A percentile compares a stretch with the other conserved stretches of the same genome.
Evolutionary conservation across 2,329 filamentous ascomycete genomes (phyloP).

Genomic region (Zopfia rhizophila): DNA sequence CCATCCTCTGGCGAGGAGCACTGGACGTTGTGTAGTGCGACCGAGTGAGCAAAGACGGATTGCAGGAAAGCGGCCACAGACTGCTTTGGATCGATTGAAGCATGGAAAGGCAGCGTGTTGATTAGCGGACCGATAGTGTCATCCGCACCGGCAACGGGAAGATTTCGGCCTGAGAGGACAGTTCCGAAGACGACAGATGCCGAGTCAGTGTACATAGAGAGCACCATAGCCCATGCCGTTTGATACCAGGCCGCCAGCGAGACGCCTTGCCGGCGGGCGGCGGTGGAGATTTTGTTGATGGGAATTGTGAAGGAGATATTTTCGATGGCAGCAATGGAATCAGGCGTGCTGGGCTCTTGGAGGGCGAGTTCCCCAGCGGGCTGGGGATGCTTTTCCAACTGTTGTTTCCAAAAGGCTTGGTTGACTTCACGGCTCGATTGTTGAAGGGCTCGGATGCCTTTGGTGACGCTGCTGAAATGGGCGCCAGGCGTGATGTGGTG

Average conservation of each 20-base stretch:
- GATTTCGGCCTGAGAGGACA: slow-evolving; percentile 48
- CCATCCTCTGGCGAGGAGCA: slow-evolving; percentile 23
- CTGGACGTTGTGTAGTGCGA: slow-evolving; percentile 18
- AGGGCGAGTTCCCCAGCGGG: slow-evolving; percentile 13
- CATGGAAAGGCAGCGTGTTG: slow-evolving; percentile 34
- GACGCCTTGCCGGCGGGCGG: slow-evolving; percentile 4
- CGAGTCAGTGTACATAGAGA: slow-evolving; percentile 43
- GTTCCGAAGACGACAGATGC: slow-evolving; percentile 48
- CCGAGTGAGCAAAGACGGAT: slow-evolving; percentile 12
- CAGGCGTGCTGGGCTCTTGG: neutral
- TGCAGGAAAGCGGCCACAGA: slow-evolving; percentile 13
- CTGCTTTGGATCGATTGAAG: slow-evolving; percentile 8
- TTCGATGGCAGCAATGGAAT: neutral
- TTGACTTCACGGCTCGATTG: slow-evolving; percentile 4
- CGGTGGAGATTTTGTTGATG: neutral
- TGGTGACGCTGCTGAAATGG: slow-evolving; percentile 14
- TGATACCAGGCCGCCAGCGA: slow-evolving; percentile 33
- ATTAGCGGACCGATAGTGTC: slow-evolving; percentile 49
- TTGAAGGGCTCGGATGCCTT: slow-evolving; percentile 10
- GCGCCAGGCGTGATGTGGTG: slow-evolving; percentile 13
- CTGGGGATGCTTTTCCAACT: slow-evolving; percentile 15
- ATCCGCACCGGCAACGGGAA: slow-evolving; percentile 40
- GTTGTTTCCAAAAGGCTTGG: slow-evolving; percentile 18
- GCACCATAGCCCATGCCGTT: slow-evolving; percentile 51
- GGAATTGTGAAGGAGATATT: slow-evolving; percentile 1